phyloP scores from a whole-genome alignment of 805 yeast genomes.

The Candida boidinii region DNA sequence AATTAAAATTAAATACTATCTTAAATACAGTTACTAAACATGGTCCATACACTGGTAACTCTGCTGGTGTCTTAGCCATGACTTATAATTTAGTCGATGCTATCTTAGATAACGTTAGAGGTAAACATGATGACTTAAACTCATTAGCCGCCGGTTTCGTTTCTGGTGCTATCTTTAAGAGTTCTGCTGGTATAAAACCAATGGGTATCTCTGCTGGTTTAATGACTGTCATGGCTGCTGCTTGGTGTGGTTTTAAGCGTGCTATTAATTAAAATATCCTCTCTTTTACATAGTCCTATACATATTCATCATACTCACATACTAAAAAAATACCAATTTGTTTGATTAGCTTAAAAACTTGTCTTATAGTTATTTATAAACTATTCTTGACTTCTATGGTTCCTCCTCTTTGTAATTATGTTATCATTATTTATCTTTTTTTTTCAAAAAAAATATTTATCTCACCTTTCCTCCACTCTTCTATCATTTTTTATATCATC shows the following conservation, averaged over 20 bases:
- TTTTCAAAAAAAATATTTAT: too few relatives aligned
- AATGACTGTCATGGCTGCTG: slow-evolving; percentile 85
- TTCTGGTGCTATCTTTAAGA: slow-evolving; percentile 86
- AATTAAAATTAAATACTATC: slow-evolving; percentile 79
- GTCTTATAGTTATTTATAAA: too few relatives aligned
- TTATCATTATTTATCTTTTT: too few relatives aligned
- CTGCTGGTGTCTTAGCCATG: slow-evolving; percentile 89
- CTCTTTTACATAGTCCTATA: not conserved
- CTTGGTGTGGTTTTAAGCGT: slow-evolving; percentile 81
- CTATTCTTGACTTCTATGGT: too few relatives aligned
- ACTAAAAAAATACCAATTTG: too few relatives aligned
- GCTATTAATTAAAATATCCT: slow-evolving; percentile 2
- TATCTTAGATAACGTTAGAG: slow-evolving; percentile 70
- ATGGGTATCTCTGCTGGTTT: slow-evolving; percentile 81
- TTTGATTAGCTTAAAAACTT: too few relatives aligned
- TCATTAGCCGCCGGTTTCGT: slow-evolving; percentile 85
- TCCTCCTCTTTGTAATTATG: too few relatives aligned
- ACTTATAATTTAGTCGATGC: slow-evolving; percentile 82
- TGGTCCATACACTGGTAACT: slow-evolving; percentile 94
- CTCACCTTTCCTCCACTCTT: too few relatives aligned
- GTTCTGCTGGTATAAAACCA: slow-evolving; percentile 77
- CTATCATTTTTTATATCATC: too few relatives aligned
- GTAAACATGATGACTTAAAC: slow-evolving; percentile 79
- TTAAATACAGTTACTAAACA: slow-evolving; percentile 88
- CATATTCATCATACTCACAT: not conserved